Evolutionary conservation across 1,284 basidiomycete species (phyloP), one percentile per base, ranked within the genome.

Genomic region (Puccinia coronata): DNA sequence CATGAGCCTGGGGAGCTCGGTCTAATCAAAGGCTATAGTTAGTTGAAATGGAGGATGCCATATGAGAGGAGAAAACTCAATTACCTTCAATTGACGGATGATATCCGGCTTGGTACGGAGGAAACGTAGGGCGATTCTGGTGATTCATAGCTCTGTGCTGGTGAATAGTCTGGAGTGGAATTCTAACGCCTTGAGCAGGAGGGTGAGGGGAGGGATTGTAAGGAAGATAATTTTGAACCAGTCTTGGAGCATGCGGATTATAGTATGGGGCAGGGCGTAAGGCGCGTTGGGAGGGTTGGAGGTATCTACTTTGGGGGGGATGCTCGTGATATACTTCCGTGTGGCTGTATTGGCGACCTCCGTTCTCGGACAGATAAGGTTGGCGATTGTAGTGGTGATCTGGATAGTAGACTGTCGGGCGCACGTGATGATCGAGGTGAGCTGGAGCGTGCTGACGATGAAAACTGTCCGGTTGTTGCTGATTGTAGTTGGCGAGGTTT

Each of bases 161-260:
- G 23, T 20, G 70, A 51, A 36, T 28, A 25, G 53, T 28, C 11
- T 73, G 49, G 49, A 25, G 12, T 39, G 43, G 49, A 73, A 41
- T 11, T 1, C 25, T 2, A 18, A 51, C 12, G 18, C 28, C 47
- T n/a, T 36, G 49, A 51, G 23, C 34, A 2, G 67, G 67, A 47
- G 49, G 51, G 23, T 49, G 51, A 36, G 47, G 51, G 28, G 70
- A 5, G 23, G 16, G 47, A 23, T 73, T 36, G 55, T 73, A 36
- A 36, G 70, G 70, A 23, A 51, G 70, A 34, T 73, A 73, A 47
- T 57, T 57, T 0, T 49, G 70, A 4, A 73, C 49, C 25, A 73
- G 51, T 0, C 55, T 51, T 11, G 70, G 53, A 57, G 28, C 16
- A 25, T 73, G 70, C 0, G 49, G 25, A 39, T 23, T 49, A 18